These are phyloP conservation scores for Fusarium floridanum DNA, from an alignment of 2,329 filamentous ascomycete genomes.

Conservation along the genomic window DNA sequence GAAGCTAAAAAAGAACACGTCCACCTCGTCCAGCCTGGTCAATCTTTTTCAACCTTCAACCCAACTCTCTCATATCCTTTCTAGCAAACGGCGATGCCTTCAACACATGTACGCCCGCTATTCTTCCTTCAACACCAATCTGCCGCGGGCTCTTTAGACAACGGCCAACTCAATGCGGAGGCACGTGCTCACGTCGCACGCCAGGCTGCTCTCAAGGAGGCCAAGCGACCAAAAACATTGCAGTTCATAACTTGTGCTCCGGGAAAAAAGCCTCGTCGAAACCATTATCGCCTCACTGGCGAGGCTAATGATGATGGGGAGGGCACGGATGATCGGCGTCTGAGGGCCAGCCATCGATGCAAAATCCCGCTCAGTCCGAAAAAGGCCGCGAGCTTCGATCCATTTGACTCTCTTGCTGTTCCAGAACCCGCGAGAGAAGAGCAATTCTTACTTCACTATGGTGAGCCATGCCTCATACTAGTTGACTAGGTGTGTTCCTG, in stretches of 20 bases:
- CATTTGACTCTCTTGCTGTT: not conserved
- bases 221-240: not conserved
- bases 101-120: not conserved
- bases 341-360: not conserved
- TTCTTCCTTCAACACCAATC: not conserved
- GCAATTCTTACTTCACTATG: not conserved
- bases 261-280: not conserved
- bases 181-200: not conserved
- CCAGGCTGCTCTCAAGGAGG: not conserved
- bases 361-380: not conserved
- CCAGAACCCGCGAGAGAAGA: not conserved
- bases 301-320: not conserved
- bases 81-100: not conserved
- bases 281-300: not conserved
- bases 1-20: not conserved
- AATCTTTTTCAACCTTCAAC: not conserved
- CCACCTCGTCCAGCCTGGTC: not conserved
- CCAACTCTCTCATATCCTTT: no score
- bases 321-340: not conserved
- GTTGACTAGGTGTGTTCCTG: not conserved
- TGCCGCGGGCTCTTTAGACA: not conserved
- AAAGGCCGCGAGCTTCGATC: not conserved
- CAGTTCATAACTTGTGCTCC: not conserved
- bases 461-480: not conserved
- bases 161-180: not conserved